These are phyloP conservation scores for Ajuga chamaepitys DNA, from an alignment of 257 asterid species.

Conservation along the genomic window DNA sequence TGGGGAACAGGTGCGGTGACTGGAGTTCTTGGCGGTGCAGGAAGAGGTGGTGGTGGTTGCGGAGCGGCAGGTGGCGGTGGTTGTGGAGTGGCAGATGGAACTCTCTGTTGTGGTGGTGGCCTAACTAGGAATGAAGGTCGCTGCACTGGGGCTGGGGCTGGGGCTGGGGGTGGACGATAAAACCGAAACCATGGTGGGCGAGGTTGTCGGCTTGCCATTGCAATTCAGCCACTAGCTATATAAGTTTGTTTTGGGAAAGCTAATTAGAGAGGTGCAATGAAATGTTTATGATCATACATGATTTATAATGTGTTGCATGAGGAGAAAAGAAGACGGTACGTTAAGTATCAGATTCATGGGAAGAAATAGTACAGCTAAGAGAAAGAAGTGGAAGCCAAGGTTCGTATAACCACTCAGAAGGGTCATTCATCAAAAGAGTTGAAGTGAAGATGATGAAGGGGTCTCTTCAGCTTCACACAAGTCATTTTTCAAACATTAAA, in stretches of 20 bases:
- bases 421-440: neutral
- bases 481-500: too few relatives aligned
- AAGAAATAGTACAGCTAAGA: constrained; percentile 6
- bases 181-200: constrained; percentile 45
- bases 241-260: too few relatives aligned
- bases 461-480: neutral
- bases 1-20: neutral
- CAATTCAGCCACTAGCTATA: neutral
- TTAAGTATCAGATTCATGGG: constrained; percentile 34
- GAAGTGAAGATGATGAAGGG: neutral
- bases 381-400: constrained; percentile 9
- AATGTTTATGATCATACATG: neutral
- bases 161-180: constrained; percentile 6
- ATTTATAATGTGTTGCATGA: constrained; percentile 1
- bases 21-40: neutral
- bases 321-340: neutral
- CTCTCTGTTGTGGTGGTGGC: too few relatives aligned
- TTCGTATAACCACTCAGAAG: constrained; percentile 20
- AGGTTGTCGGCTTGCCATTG: constrained; percentile 27
- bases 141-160: constrained; percentile 5
- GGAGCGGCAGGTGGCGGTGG: constrained; percentile 7
- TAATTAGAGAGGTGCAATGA: neutral
- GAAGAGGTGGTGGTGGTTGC: neutral
- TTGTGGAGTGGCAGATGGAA: neutral
- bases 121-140: constrained; percentile 6